Base-by-base conservation (phyloP, 352 stramenopile species). In the Globisporangium viniferum region DNA sequence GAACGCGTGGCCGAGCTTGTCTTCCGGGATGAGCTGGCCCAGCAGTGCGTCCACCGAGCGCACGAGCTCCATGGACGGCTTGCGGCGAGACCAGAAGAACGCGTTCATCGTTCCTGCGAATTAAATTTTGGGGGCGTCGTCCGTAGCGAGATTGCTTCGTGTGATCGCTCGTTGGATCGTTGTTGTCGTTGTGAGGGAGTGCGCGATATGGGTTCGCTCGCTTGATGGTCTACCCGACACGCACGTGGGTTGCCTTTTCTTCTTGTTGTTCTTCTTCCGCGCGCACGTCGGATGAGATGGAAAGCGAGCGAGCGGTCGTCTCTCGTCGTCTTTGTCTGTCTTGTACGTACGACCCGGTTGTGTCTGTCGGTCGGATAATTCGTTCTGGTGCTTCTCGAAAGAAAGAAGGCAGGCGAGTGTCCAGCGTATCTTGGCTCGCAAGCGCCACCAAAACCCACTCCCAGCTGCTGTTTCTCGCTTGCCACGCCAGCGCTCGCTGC, bases 81-180 rank as follows among this genome's bases (percentile, higher is more conserved):
- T 91, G 15, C 84, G 69, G 14, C 83, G 79, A 10, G 83, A 78
- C 83, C 85, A 93, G 68, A 93, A 92, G 73, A 93, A 93, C 8
- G 85, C 86, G 74, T 93, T 93, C 79, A 93, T 69, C 41, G 61
- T 12, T 27, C 24, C 46, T 55, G 53, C 48, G 31, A 67, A 60
- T 60, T 18, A 60, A 63, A 68, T 63, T 62, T 14, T 14, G 35
- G 36, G 18, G 7, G 9, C 9, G 56, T 35, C 18, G 18, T 51
- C 18, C 18, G 44, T 20, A 22, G 44, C 15, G 35, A 33, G 31
- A 33, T 33, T 5, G 31, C 31, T 39, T 59, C 35, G 20, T 48
- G 24, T 15, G 18, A 60, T 63, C 59, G 59, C 48, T 22, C 18
- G 55, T 61, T 61, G 55, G 55, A 51, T 66, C 36, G 33, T 39